These are phyloP conservation scores for Candida railenensis DNA, from an alignment of 805 yeast species.

Conservation along the genomic window DNA sequence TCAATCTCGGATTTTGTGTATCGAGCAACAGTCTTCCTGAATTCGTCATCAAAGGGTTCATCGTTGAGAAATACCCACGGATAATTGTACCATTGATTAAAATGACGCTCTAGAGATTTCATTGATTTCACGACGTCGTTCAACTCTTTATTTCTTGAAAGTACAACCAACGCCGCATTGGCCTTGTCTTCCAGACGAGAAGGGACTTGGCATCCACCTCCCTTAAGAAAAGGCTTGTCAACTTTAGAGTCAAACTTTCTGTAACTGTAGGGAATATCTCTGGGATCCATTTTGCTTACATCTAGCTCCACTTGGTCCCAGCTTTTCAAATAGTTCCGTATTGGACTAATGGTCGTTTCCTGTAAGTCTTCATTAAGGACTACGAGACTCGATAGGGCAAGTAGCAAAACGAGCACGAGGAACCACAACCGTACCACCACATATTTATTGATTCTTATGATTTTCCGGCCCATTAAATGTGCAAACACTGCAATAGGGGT, in stretches of 20 bases:
- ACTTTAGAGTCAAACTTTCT: slow-evolving; percentile 8
- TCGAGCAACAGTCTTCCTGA: slow-evolving; percentile 49
- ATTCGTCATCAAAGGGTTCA: slow-evolving; percentile 66
- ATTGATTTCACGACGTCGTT: slow-evolving; percentile 75
- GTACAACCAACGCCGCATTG: slow-evolving; percentile 81
- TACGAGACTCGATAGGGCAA: background rate
- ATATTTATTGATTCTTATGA: background rate
- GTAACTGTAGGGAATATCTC: background rate
- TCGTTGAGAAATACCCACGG: slow-evolving; percentile 92
- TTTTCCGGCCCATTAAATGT: background rate
- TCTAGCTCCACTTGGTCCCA: background rate
- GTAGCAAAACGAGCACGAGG: background rate
- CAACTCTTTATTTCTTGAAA: slow-evolving; percentile 79
- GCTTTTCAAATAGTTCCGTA: background rate
- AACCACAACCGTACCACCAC: background rate
- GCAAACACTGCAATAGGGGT: background rate
- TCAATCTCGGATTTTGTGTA: slow-evolving; percentile 61
- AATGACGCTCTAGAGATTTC: slow-evolving; percentile 76
- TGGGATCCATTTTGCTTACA: background rate
- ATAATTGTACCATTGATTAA: slow-evolving; percentile 90
- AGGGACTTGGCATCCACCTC: slow-evolving; percentile 53
- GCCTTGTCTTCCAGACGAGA: slow-evolving; percentile 46
- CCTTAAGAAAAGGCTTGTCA: slow-evolving; percentile 44
- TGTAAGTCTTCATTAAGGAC: background rate
- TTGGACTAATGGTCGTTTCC: background rate